phyloP scores from a whole-genome alignment of 345 rosid genomes.

The Euphorbia lathyris region DNA sequence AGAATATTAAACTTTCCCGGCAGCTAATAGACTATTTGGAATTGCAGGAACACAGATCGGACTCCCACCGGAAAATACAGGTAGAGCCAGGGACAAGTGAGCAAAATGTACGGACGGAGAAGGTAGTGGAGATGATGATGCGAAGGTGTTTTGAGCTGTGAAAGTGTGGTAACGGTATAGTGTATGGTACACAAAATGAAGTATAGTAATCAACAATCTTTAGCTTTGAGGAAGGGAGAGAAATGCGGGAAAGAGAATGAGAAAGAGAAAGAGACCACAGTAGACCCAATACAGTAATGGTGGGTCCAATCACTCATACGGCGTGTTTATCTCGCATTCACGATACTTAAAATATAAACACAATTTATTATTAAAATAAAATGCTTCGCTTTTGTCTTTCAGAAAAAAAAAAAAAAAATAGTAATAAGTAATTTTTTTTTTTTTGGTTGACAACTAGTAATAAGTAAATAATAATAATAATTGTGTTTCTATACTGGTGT shows the following conservation, averaged over 20 bases:
- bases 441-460: too few relatives aligned
- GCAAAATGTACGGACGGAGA: neutral
- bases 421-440: too few relatives aligned
- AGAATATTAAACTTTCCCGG: neutral
- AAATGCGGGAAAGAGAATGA: too few relatives aligned
- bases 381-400: neutral
- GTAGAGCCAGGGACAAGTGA: neutral
- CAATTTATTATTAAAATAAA: neutral
- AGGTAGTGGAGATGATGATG: neutral
- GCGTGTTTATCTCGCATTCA: slow-evolving; percentile 21
- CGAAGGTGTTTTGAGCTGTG: neutral
- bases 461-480: too few relatives aligned
- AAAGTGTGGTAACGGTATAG: slow-evolving; percentile 1
- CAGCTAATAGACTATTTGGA: neutral
- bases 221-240: neutral
- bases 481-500: too few relatives aligned
- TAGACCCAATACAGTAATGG: slow-evolving; percentile 15
- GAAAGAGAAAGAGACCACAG: neutral
- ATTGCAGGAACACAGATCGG: slow-evolving; percentile 14
- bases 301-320: slow-evolving; percentile 16
- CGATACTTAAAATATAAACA: neutral
- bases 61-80: slow-evolving; percentile 1
- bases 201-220: slow-evolving; percentile 6
- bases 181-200: neutral
- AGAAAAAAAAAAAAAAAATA: too few relatives aligned